phyloP scores from a whole-genome alignment of 768 basidiomycete species.

The Rhodotorula sphaerocarpa region DNA sequence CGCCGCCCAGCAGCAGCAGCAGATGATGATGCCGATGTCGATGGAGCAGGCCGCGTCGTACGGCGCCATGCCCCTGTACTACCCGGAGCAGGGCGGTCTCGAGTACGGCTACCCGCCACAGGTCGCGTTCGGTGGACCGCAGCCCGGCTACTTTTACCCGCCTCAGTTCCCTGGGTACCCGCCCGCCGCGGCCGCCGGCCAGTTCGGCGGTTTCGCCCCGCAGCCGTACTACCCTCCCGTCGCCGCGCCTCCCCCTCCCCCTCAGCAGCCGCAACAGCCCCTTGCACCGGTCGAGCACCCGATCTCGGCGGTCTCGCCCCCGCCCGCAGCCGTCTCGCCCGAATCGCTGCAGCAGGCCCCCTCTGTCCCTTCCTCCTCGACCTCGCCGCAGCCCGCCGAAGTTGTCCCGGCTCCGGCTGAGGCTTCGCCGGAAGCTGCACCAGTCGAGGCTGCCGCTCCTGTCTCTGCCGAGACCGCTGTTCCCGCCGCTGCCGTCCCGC shows the following conservation, averaged over 20 bases:
- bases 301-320: neutral
- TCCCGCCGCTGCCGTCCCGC: neutral
- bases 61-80: conserved; percentile 28
- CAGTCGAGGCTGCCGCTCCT: neutral
- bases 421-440: neutral
- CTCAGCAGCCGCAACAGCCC: neutral
- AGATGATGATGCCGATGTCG: neutral
- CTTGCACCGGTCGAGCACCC: neutral
- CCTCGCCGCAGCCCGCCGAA: no score
- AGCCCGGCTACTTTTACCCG: conserved; percentile 13
- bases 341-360: neutral
- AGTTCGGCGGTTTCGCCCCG: conserved; percentile 6
- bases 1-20: neutral
- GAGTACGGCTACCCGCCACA: conserved; percentile 23
- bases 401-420: no score
- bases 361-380: no score
- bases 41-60: conserved; percentile 11
- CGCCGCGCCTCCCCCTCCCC: neutral
- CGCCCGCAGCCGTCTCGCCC: neutral
- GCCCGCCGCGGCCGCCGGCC: conserved; percentile 1
- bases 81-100: conserved; percentile 12
- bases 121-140: conserved; percentile 11
- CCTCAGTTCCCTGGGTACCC: conserved; percentile 6
- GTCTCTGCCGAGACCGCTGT: neutral
- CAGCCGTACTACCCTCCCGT: conserved; percentile 19